These are phyloP conservation scores for Vitis cinerea DNA, from an alignment of 164 flowering plant species.

Conservation along the genomic window DNA sequence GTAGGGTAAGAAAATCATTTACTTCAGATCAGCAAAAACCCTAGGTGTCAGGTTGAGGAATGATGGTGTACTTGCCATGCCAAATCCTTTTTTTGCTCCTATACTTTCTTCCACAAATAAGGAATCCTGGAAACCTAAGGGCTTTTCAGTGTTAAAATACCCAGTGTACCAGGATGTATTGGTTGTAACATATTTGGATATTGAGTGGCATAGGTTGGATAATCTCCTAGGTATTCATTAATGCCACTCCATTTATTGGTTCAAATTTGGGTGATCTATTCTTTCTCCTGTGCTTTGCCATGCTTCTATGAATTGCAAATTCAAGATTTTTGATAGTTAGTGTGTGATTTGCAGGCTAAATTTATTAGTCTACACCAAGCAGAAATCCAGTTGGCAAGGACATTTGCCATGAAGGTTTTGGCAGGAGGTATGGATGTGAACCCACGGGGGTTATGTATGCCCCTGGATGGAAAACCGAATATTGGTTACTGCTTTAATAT, in stretches of 20 bases:
- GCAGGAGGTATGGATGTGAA: constrained; percentile 17
- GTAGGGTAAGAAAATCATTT: background rate
- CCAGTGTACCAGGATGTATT: background rate
- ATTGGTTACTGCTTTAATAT: too few species aligned
- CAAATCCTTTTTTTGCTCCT: background rate
- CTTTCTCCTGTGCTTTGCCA: too few species aligned
- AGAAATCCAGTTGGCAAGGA: constrained; percentile 20
- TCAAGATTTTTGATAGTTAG: background rate
- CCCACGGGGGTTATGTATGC: too few species aligned
- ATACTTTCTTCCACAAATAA: background rate
- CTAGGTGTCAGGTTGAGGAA: background rate
- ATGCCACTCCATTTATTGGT: too few species aligned
- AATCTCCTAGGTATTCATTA: background rate
- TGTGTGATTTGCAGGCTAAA: constrained; percentile 17
- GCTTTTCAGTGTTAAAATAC: background rate
- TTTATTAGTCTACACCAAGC: constrained; percentile 19
- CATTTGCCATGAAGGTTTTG: constrained; percentile 12
- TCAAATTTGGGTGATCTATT: too few species aligned
- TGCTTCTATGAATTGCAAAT: too few species aligned
- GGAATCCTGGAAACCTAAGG: background rate
- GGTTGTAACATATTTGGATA: background rate
- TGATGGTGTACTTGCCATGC: background rate
- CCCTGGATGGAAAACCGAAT: too few species aligned
- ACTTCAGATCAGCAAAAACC: background rate
- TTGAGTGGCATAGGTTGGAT: too few species aligned